Evolutionary conservation across 2,329 filamentous ascomycete genomes (phyloP).

Genomic region (Bipolaris gigantea): DNA sequence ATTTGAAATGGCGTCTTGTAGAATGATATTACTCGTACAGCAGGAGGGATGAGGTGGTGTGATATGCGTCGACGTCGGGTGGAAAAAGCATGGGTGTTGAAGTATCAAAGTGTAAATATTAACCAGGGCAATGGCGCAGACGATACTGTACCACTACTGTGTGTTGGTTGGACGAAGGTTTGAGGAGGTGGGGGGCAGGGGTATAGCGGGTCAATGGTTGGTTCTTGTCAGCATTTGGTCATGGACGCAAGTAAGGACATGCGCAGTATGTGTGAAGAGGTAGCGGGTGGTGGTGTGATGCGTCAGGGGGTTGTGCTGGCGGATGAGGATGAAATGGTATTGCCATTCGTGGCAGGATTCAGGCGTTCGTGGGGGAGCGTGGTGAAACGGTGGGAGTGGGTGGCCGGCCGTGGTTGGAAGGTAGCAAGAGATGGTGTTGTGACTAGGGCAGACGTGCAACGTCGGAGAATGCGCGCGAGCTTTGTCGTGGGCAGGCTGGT

Average conservation of each 20-base stretch:
- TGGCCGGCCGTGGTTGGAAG: neutral
- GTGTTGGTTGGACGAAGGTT: neutral
- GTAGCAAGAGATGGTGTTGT: no score
- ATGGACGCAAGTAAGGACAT: neutral
- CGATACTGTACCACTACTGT: neutral
- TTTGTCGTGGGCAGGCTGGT: neutral
- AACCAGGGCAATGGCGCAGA: neutral
- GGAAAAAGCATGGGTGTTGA: neutral
- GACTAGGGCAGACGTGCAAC: conserved; percentile 2
- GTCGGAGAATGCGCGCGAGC: conserved; percentile 15
- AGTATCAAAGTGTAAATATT: neutral
- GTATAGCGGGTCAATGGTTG: neutral
- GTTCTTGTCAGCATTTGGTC: neutral
- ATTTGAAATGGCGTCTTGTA: conserved; percentile 7
- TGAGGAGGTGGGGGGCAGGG: neutral
- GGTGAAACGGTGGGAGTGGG: neutral
- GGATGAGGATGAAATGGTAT: neutral
- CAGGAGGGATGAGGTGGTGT: conserved; percentile 4
- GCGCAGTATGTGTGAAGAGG: neutral
- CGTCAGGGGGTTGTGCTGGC: neutral
- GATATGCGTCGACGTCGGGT: neutral
- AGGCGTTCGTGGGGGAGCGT: neutral
- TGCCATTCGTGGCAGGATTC: neutral
- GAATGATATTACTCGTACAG: conserved; percentile 2
- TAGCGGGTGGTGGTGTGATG: neutral